Evolutionary conservation across 257 asterid species (phyloP).

Genomic region (Vinca minor): DNA sequence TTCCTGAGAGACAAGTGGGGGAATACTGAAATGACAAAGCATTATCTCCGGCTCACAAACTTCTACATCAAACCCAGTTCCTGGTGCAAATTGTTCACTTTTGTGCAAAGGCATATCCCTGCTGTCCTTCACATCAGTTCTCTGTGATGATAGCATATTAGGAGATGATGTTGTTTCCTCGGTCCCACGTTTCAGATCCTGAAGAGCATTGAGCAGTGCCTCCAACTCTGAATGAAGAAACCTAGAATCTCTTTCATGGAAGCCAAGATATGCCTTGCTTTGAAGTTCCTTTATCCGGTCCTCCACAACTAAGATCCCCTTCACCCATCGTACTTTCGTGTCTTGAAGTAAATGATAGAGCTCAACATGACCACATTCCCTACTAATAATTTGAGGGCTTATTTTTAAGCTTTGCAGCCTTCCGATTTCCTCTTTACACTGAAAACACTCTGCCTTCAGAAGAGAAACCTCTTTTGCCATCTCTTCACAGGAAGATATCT

Average conservation of each 20-base stretch:
- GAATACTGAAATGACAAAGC: conserved; percentile 50
- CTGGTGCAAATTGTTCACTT: conserved; percentile 34
- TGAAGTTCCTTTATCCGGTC: conserved; percentile 56
- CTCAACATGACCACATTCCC: conserved; percentile 24
- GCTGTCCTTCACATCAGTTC: conserved; percentile 27
- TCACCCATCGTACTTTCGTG: conserved; percentile 34
- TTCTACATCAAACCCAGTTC: conserved; percentile 58
- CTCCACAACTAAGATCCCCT: conserved; percentile 53
- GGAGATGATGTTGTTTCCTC: conserved; percentile 27
- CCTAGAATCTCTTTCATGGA: conserved; percentile 46
- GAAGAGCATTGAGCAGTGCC: conserved; percentile 43
- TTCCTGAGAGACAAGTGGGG: conserved; percentile 50
- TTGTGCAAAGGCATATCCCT: conserved; percentile 18
- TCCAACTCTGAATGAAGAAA: conserved; percentile 60
- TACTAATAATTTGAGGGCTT: conserved; percentile 31
- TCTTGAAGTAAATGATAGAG: conserved; percentile 33
- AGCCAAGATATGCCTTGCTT: conserved; percentile 34
- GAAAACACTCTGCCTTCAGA: conserved; percentile 61
- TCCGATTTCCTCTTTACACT: conserved; percentile 54
- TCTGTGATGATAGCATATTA: conserved; percentile 25
- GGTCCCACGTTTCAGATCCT: conserved; percentile 47
- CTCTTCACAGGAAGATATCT: conserved; percentile 55
- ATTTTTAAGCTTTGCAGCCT: conserved; percentile 40
- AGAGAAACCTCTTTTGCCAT: conserved; percentile 52
- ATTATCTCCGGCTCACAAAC: conserved; percentile 65